phyloP scores from a whole-genome alignment of 805 yeast genomes.

The Hanseniaspora occidentalis region DNA sequence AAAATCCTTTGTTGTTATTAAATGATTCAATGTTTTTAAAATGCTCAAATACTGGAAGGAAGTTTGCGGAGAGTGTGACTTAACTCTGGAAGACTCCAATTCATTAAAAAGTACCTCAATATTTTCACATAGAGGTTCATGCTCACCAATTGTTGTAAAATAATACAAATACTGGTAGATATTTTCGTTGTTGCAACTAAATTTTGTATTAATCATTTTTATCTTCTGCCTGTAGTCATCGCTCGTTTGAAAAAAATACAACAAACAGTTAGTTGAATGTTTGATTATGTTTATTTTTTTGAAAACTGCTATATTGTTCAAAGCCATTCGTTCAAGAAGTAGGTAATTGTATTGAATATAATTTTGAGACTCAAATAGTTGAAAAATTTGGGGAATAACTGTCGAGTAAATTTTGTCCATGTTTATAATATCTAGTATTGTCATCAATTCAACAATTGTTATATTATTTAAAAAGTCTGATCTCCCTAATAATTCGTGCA shows the following conservation, averaged over 20 bases:
- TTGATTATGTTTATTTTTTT: neutral
- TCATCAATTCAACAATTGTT: slow-evolving; percentile 9
- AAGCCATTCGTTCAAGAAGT: neutral
- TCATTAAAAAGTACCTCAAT: neutral
- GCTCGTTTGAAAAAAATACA: too few species aligned
- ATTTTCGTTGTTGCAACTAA: neutral
- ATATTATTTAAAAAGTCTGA: slow-evolving; percentile 34
- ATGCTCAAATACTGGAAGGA: neutral
- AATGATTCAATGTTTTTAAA: neutral
- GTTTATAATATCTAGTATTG: slow-evolving; percentile 22
- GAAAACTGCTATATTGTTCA: neutral
- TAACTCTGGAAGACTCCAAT: neutral
- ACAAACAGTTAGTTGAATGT: too few species aligned
- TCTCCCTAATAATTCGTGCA: slow-evolving; percentile 79
- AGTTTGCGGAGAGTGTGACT: neutral
- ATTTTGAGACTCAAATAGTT: neutral
- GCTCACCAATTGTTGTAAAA: neutral
- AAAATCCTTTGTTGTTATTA: neutral
- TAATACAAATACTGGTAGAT: neutral
- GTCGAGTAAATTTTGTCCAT: slow-evolving; percentile 8
- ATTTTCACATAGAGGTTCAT: neutral
- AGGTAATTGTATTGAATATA: too few species aligned
- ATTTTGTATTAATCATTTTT: too few species aligned
- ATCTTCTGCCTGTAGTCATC: too few species aligned
- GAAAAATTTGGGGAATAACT: neutral